These are phyloP conservation scores for Trichosporon coremiiforme DNA, from an alignment of 1,284 basidiomycete genomes.

Conservation along the genomic window DNA sequence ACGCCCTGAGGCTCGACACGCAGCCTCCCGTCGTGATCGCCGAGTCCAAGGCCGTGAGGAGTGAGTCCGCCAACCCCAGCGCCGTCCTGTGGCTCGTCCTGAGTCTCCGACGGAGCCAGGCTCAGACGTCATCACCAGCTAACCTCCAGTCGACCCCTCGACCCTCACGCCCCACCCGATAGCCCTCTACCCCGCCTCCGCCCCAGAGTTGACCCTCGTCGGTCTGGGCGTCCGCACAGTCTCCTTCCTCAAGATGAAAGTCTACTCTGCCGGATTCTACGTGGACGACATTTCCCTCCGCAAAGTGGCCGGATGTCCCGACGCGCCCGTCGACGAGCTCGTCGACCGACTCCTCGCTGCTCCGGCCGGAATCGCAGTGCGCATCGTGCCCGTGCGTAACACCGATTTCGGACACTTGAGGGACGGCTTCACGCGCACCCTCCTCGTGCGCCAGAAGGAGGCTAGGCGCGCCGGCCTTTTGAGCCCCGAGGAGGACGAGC, in stretches of 20 bases:
- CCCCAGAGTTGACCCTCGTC: constrained; percentile 53
- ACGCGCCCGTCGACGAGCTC: constrained; percentile 14
- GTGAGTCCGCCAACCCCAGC: not conserved
- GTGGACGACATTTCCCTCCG: constrained; percentile 49
- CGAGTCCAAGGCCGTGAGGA: not conserved
- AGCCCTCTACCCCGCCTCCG: constrained; percentile 37
- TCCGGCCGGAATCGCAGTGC: constrained; percentile 49
- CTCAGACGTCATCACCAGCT: not conserved
- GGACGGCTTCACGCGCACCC: constrained; percentile 60
- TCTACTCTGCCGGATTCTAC: constrained; percentile 61
- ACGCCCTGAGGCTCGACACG: not conserved
- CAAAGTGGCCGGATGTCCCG: not conserved
- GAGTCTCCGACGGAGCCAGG: too few relatives aligned
- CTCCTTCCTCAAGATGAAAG: constrained; percentile 60
- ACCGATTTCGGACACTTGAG: constrained; percentile 62
- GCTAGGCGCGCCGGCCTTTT: constrained; percentile 43
- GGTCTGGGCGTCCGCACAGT: constrained; percentile 62
- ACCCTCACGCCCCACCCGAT: constrained; percentile 53
- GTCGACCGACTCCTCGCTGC: constrained; percentile 22
- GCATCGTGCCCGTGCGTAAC: constrained; percentile 60
- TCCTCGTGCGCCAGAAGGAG: constrained; percentile 58
- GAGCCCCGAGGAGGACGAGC: constrained; percentile 45
- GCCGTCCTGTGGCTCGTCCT: too few relatives aligned
- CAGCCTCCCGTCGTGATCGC: not conserved
- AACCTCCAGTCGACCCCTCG: constrained; percentile 46